A percentile compares a stretch with the other conserved stretches of the same genome.
Conservation (phyloP, 768 basidiomycete genomes). For the Kwoniella heveanensis region DNA sequence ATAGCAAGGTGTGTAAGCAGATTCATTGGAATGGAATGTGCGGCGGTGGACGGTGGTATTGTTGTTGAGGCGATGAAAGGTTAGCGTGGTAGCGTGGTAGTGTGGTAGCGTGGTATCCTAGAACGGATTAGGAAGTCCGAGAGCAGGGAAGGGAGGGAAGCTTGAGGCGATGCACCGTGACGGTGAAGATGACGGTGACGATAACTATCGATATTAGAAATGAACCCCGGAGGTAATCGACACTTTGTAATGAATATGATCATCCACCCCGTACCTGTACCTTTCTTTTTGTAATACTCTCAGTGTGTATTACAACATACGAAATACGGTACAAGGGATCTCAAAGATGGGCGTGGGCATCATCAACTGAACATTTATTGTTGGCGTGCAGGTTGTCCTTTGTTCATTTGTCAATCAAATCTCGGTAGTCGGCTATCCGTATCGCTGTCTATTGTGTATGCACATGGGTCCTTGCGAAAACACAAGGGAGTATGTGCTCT, state of each 20-base stretch:
- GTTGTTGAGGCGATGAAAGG: neutral
- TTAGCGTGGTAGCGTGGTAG: neutral
- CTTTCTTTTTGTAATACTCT: neutral
- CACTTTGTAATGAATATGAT: neutral
- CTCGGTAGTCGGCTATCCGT: neutral
- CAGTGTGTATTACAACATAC: neutral
- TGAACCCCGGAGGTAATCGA: too few relatives aligned
- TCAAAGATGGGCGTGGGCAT: too few relatives aligned
- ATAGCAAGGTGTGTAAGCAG: neutral
- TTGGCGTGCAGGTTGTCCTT: too few relatives aligned
- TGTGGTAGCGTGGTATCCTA: neutral
- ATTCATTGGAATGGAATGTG: neutral
- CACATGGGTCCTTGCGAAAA: too few relatives aligned
- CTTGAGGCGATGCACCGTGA: neutral
- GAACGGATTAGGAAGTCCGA: conserved; percentile 3
- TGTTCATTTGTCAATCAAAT: too few relatives aligned
- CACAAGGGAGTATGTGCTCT: too few relatives aligned
- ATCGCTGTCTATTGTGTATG: too few relatives aligned
- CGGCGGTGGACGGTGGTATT: neutral
- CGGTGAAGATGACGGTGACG: neutral
- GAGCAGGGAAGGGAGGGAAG: neutral
- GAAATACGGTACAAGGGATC: too few relatives aligned
- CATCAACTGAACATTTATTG: too few relatives aligned
- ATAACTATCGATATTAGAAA: too few relatives aligned
- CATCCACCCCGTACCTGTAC: neutral